phyloP scores from a whole-genome alignment of 2,329 filamentous ascomycete genomes.

The Pyrenophora tritici-repentis region DNA sequence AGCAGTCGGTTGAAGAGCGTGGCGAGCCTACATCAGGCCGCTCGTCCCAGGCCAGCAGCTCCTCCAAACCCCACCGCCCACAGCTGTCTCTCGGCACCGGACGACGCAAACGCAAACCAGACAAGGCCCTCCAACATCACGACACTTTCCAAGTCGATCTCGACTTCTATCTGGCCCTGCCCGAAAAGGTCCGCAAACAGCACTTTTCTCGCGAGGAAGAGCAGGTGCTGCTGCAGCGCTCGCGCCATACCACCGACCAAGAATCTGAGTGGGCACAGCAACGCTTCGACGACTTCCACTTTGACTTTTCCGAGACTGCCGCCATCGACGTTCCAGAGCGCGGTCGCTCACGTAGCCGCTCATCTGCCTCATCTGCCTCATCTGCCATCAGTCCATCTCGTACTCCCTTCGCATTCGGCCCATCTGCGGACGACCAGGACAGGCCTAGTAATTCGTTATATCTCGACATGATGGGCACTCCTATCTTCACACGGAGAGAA shows the following conservation, averaged over 20 bases:
- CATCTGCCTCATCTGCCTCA: slow-evolving; percentile 16
- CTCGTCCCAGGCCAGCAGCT: slow-evolving; percentile 32
- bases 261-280: slow-evolving; percentile 28
- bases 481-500: slow-evolving; percentile 23
- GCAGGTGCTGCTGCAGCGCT: slow-evolving; percentile 61
- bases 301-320: slow-evolving; percentile 29
- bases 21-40: slow-evolving; percentile 22
- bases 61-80: slow-evolving; percentile 24
- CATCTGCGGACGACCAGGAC: slow-evolving; percentile 18
- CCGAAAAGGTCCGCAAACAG: slow-evolving; percentile 72
- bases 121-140: slow-evolving; percentile 37
- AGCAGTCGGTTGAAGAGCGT: slow-evolving; percentile 46
- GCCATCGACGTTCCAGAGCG: slow-evolving; percentile 8
- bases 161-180: slow-evolving; percentile 71
- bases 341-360: slow-evolving; percentile 24
- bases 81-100: slow-evolving; percentile 26
- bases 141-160: slow-evolving; percentile 60
- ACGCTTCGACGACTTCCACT: slow-evolving; percentile 41
- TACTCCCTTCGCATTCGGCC: background rate
- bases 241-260: slow-evolving; percentile 21
- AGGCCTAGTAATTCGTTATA: slow-evolving; percentile 30
- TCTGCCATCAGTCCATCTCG: too few relatives aligned
- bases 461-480: slow-evolving; percentile 34
- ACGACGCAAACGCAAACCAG: slow-evolving; percentile 43
- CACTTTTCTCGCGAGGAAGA: slow-evolving; percentile 78